Percentiles rank a stretch among this genome's conserved stretches.
Conservation (phyloP, 352 stramenopile species). For the Phytophthora megakarya region DNA sequence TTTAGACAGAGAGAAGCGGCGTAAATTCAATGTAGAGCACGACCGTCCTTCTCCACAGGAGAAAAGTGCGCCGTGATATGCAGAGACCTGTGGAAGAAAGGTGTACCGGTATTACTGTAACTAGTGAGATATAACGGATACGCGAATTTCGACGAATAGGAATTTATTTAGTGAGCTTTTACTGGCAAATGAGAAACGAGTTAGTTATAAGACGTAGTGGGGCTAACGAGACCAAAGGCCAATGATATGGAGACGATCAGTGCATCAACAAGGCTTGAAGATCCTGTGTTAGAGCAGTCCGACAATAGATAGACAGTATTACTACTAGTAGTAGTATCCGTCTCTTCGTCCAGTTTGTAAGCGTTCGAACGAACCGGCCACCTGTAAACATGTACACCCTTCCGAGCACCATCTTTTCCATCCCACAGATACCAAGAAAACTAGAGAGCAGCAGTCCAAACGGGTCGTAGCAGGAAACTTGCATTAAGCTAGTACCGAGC, state of each 20-base stretch:
- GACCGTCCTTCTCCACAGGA: constrained; percentile 4
- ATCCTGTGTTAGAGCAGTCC: no score
- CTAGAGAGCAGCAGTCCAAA: constrained; percentile 11
- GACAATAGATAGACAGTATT: no score
- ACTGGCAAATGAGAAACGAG: neutral
- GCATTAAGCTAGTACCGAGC: constrained; percentile 45
- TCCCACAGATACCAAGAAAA: neutral
- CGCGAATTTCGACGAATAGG: constrained; percentile 12
- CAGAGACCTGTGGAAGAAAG: constrained; percentile 1
- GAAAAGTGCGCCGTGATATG: constrained; percentile 1
- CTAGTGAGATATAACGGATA: constrained; percentile 6
- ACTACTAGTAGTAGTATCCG: no score
- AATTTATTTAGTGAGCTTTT: no score
- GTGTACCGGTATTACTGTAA: constrained; percentile 3
- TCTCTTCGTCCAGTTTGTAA: neutral
- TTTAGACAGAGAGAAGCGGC: neutral
- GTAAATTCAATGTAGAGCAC: neutral
- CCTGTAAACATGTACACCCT: neutral
- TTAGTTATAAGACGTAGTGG: neutral
- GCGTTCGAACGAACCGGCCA: neutral
- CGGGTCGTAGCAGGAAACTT: constrained; percentile 37
- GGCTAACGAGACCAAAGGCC: no score
- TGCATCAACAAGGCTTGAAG: no score
- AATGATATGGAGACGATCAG: no score
- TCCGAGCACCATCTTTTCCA: neutral